These are phyloP conservation scores for Penicillium frequentans DNA, from an alignment of 2,329 filamentous ascomycete species.

Conservation along the genomic window DNA sequence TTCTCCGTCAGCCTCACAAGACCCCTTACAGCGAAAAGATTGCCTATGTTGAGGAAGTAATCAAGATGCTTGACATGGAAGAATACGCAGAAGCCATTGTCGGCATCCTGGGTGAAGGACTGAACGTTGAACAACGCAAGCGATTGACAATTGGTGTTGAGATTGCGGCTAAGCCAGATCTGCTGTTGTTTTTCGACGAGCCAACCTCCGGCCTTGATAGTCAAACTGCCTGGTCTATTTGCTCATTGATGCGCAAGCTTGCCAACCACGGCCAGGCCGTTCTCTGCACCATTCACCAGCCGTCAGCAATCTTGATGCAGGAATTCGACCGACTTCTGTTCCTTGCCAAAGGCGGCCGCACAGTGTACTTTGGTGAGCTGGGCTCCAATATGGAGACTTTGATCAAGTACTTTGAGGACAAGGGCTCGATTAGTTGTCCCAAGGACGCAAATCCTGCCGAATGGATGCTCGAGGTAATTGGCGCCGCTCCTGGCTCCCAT, in stretches of 20 bases:
- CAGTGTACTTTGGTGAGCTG: conserved; percentile 67
- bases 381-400: conserved; percentile 58
- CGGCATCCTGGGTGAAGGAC: conserved; percentile 77
- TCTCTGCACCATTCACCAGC: conserved; percentile 92
- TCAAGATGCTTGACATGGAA: conserved; percentile 83
- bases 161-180: conserved; percentile 81
- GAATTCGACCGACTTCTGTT: conserved; percentile 68
- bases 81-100: conserved; percentile 86
- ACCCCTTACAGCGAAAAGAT: conserved; percentile 71
- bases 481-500: conserved; percentile 60
- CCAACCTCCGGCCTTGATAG: conserved; percentile 89
- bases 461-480: conserved; percentile 60
- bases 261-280: conserved; percentile 88
- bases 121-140: conserved; percentile 63
- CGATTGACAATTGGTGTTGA: conserved; percentile 91
- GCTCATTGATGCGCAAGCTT: conserved; percentile 80
- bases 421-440: conserved; percentile 60
- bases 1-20: conserved; percentile 78
- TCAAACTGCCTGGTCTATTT: conserved; percentile 88
- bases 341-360: conserved; percentile 62
- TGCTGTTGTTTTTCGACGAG: conserved; percentile 88
- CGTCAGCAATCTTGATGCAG: conserved; percentile 87
- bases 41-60: conserved; percentile 82
- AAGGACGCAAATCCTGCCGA: conserved; percentile 67
- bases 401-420: conserved; percentile 62